These are phyloP conservation scores for Penicillium hesseltinei DNA, from an alignment of 2,329 filamentous ascomycete species.

Conservation along the genomic window DNA sequence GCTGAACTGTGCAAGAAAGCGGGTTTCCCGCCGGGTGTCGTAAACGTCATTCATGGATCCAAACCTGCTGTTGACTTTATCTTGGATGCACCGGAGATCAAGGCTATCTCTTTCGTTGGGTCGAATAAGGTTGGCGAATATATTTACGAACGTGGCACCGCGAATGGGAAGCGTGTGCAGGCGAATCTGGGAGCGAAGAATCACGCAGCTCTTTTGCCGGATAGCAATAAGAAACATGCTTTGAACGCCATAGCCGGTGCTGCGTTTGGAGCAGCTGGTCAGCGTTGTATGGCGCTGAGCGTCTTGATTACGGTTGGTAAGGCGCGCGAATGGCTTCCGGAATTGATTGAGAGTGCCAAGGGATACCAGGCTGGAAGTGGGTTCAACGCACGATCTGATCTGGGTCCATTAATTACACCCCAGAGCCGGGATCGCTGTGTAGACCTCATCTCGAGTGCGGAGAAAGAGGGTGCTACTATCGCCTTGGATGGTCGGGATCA, in stretches of 20 bases:
- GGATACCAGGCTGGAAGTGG: slow-evolving; percentile 56
- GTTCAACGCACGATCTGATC: slow-evolving; percentile 58
- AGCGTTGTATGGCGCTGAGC: slow-evolving; percentile 2
- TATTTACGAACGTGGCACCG: slow-evolving; percentile 60
- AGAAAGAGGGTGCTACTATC: slow-evolving; percentile 60
- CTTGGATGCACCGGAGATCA: slow-evolving; percentile 63
- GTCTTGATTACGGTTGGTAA: slow-evolving; percentile 47
- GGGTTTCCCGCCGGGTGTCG: slow-evolving; percentile 37
- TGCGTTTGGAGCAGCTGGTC: slow-evolving; percentile 1
- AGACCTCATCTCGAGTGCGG: slow-evolving; percentile 55
- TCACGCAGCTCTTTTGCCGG: not conserved
- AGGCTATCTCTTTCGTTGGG: slow-evolving; percentile 65
- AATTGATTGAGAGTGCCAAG: slow-evolving; percentile 59
- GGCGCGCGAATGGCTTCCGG: slow-evolving; percentile 60
- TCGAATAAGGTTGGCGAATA: slow-evolving; percentile 65
- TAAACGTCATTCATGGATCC: slow-evolving; percentile 33
- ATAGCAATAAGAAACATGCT: slow-evolving; percentile 4
- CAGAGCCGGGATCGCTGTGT: slow-evolving; percentile 60
- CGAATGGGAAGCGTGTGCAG: slow-evolving; percentile 50
- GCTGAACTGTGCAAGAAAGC: slow-evolving; percentile 58
- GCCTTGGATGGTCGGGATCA: slow-evolving; percentile 46
- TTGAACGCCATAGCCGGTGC: not conserved
- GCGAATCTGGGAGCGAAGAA: slow-evolving; percentile 3
- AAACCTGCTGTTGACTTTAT: slow-evolving; percentile 61
- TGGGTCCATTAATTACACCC: slow-evolving; percentile 60